Conservation (phyloP, 2,329 filamentous ascomycete species). For the Ascomycota sp. region DNA sequence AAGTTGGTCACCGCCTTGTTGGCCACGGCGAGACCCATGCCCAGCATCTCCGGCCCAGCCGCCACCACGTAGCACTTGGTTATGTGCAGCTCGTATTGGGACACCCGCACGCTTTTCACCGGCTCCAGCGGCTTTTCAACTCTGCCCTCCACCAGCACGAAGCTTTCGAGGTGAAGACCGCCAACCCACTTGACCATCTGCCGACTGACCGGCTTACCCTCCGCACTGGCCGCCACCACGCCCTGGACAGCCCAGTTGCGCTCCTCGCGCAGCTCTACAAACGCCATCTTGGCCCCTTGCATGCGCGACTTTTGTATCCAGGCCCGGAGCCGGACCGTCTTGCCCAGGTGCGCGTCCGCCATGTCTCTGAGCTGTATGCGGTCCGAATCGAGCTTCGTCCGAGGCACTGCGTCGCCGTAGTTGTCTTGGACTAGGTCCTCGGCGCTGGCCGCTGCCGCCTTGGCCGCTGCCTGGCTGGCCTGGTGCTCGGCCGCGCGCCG, state of each 20-base stretch:
- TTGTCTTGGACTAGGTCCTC: conserved; percentile 51
- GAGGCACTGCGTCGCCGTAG: conserved; percentile 49
- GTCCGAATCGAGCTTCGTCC: conserved; percentile 32
- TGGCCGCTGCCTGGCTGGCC: conserved; percentile 44
- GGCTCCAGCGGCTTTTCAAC: conserved; percentile 68
- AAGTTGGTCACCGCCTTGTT: conserved; percentile 34
- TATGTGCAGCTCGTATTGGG: conserved; percentile 68
- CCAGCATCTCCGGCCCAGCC: conserved; percentile 32
- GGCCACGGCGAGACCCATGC: conserved; percentile 32
- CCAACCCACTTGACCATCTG: conserved; percentile 91
- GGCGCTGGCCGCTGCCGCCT: conserved; percentile 40
- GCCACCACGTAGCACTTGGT: conserved; percentile 63
- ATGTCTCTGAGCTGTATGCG: conserved; percentile 39
- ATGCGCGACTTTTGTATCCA: conserved; percentile 73
- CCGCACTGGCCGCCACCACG: conserved; percentile 43
- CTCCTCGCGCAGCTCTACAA: conserved; percentile 64
- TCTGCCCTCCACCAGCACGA: conserved; percentile 56
- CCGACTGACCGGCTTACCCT: conserved; percentile 45
- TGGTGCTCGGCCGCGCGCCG: conserved; percentile 50
- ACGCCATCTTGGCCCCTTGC: conserved; percentile 79
- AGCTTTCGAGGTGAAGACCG: conserved; percentile 55
- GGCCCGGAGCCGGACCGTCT: conserved; percentile 52
- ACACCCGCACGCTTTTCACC: conserved; percentile 68
- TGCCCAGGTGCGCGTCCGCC: conserved; percentile 40
- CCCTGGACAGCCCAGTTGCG: conserved; percentile 61